These are phyloP conservation scores for Lepiota subincarnata DNA, from an alignment of 768 basidiomycete genomes.

Conservation along the genomic window DNA sequence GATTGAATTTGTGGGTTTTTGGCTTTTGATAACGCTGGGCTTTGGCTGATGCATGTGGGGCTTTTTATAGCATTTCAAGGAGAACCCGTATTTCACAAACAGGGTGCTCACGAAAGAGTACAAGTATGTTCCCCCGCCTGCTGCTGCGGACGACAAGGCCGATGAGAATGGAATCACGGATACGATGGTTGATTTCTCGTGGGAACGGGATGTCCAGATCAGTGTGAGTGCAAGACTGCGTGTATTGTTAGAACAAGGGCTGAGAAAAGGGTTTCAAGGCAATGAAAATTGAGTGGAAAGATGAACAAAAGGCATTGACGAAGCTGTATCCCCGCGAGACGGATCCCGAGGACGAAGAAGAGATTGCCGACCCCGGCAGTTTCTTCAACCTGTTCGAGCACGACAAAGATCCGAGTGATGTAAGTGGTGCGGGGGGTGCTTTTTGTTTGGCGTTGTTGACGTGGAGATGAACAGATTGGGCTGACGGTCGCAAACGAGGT, in stretches of 20 bases:
- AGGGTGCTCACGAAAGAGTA: conserved; percentile 78
- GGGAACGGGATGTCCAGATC: conserved; percentile 68
- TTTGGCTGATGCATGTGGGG: neutral
- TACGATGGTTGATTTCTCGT: conserved; percentile 76
- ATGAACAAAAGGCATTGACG: conserved; percentile 68
- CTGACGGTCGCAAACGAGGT: conserved; percentile 69
- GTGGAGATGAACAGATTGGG: conserved; percentile 50
- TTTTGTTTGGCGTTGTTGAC: neutral
- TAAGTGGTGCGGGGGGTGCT: conserved; percentile 29
- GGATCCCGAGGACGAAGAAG: conserved; percentile 59
- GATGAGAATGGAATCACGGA: conserved; percentile 75
- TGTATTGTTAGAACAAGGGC: conserved; percentile 8
- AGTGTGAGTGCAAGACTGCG: conserved; percentile 44
- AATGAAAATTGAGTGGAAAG: conserved; percentile 78
- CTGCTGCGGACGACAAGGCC: conserved; percentile 49
- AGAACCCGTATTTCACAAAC: conserved; percentile 82
- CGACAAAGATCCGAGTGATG: conserved; percentile 61
- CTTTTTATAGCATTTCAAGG: conserved; percentile 65
- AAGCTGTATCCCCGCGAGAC: conserved; percentile 69
- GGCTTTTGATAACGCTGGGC: conserved; percentile 2
- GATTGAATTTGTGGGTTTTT: conserved; percentile 76
- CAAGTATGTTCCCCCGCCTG: conserved; percentile 58
- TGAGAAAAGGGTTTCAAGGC: conserved; percentile 33
- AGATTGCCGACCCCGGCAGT: conserved; percentile 65
- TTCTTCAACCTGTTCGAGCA: conserved; percentile 88